Conservation (phyloP, 345 rosid species). For the Euphorbia pulcherrima region DNA sequence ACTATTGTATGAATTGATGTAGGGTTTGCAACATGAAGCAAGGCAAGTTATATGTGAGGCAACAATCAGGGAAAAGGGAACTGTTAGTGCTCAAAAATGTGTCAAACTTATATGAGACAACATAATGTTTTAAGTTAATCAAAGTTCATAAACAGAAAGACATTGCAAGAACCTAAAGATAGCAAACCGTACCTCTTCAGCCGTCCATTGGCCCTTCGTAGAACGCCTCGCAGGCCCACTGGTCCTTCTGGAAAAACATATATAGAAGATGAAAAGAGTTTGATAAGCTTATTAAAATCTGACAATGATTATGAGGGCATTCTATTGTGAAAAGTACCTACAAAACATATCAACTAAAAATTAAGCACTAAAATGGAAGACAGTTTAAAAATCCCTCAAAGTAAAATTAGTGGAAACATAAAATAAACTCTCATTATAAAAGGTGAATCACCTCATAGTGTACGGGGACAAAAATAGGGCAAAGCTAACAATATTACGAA, state of each 20-base stretch:
- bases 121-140: not conserved
- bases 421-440: not conserved
- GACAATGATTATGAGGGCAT: not conserved
- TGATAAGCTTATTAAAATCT: not conserved
- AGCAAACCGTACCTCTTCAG: slow-evolving; percentile 70
- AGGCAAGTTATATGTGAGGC: not conserved
- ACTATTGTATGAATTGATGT: not conserved
- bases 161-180: slow-evolving; percentile 3
- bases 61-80: not conserved
- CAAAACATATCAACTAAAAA: not conserved
- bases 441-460: not conserved
- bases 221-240: slow-evolving; percentile 98
- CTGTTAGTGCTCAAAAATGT: not conserved
- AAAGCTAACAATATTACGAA: not conserved
- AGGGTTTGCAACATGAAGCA: not conserved
- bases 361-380: not conserved
- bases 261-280: not conserved
- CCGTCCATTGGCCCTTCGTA: slow-evolving; percentile 97
- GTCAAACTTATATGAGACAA: not conserved
- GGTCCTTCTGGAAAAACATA: slow-evolving; percentile 61
- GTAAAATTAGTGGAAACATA: not conserved
- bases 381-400: not conserved
- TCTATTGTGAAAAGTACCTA: not conserved
- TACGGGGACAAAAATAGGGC: not conserved
- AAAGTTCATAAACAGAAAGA: not conserved